Conservation (phyloP, 2,329 filamentous ascomycete genomes). For the Calonectria pauciramosa region DNA sequence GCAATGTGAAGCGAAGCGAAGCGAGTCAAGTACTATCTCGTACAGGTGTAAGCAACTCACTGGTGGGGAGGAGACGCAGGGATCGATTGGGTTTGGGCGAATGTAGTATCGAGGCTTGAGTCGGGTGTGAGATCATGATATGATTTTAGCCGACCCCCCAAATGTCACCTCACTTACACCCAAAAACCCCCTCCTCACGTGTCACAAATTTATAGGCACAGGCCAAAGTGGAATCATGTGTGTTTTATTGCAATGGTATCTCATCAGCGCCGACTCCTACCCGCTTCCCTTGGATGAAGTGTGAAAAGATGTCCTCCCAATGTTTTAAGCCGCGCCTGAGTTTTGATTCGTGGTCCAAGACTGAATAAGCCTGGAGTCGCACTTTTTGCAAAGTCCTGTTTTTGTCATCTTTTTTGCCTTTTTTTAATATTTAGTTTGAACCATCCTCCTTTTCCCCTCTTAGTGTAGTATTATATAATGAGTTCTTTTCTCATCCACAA, state of each 20-base stretch:
- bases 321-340: slow-evolving; percentile 27
- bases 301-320: slow-evolving; percentile 39
- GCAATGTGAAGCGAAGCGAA: not conserved
- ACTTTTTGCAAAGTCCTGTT: slow-evolving; percentile 2
- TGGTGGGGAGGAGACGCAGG: not conserved
- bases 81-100: not conserved
- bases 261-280: slow-evolving; percentile 48
- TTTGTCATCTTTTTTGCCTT: slow-evolving; percentile 28
- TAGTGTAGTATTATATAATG: not conserved
- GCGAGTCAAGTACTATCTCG: not conserved
- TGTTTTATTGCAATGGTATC: slow-evolving; percentile 47
- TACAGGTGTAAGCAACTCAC: not conserved
- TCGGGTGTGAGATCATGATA: not conserved
- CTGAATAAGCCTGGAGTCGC: not conserved
- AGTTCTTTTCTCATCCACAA: not conserved
- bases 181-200: not conserved
- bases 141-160: not conserved
- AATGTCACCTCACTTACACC: not conserved
- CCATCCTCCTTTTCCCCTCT: slow-evolving; percentile 15
- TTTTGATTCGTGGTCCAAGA: slow-evolving; percentile 13
- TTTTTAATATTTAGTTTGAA: slow-evolving; percentile 20
- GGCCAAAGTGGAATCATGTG: not conserved
- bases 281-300: slow-evolving; percentile 43
- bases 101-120: not conserved
- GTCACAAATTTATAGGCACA: slow-evolving; percentile 2